phyloP scores from a whole-genome alignment of 1,284 basidiomycete genomes.

The Tilletiaria anomala region DNA sequence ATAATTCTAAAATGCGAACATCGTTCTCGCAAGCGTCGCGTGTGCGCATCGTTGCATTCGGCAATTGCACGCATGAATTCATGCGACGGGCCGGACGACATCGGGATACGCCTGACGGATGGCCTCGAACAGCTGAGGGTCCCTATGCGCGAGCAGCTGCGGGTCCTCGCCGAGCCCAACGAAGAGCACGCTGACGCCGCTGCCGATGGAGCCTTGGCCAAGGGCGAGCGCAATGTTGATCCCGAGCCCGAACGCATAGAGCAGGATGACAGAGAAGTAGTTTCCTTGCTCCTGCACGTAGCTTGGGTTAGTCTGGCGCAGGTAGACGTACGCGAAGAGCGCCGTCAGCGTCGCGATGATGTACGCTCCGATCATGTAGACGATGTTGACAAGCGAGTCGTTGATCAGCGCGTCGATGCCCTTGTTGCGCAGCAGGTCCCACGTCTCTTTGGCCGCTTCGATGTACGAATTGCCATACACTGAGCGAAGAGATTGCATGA shows the following conservation, averaged over 20 bases:
- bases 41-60: too few relatives aligned
- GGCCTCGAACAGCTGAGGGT: conserved; percentile 23
- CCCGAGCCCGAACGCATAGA: conserved; percentile 33
- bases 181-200: conserved; percentile 39
- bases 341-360: conserved; percentile 60
- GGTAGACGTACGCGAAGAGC: conserved; percentile 66
- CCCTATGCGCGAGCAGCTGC: conserved; percentile 17
- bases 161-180: conserved; percentile 34
- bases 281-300: too few relatives aligned
- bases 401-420: conserved; percentile 73
- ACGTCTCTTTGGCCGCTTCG: conserved; percentile 74
- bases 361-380: conserved; percentile 47
- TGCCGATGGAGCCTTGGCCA: conserved; percentile 32
- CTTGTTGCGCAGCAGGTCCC: conserved; percentile 68
- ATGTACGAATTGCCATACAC: conserved; percentile 37
- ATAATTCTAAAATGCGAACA: too few relatives aligned
- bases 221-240: conserved; percentile 38
- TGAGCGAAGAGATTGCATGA: not conserved
- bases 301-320: conserved; percentile 41
- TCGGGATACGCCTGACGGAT: conserved; percentile 30
- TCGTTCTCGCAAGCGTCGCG: too few relatives aligned
- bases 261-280: conserved; percentile 21
- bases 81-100: conserved; percentile 39
- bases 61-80: too few relatives aligned
- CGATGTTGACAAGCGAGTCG: conserved; percentile 61